phyloP scores from a whole-genome alignment of 495 filamentous ascomycete genomes.

The Aspergillus sclerotioniger region DNA sequence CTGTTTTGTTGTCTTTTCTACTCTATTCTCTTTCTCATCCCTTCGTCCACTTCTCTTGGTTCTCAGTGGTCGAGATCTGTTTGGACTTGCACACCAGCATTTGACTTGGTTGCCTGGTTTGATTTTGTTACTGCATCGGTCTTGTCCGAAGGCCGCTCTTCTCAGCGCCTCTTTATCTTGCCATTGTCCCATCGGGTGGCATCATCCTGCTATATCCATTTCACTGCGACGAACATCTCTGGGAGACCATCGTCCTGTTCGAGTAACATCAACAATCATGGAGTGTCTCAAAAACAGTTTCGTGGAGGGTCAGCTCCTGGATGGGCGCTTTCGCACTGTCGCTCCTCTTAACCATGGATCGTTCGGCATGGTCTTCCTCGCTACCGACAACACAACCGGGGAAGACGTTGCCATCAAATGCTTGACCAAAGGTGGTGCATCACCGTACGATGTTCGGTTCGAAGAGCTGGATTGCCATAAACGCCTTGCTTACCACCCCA shows the following conservation, averaged over 20 bases:
- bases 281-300: slow-evolving; percentile 78
- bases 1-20: slow-evolving; percentile 42
- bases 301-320: slow-evolving; percentile 67
- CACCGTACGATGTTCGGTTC: slow-evolving; percentile 72
- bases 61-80: slow-evolving; percentile 28
- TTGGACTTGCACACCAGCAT: slow-evolving; percentile 32
- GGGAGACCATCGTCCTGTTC: slow-evolving; percentile 24
- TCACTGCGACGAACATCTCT: slow-evolving; percentile 28
- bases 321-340: slow-evolving; percentile 84
- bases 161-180: neutral
- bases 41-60: slow-evolving; percentile 16
- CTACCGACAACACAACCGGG: slow-evolving; percentile 70
- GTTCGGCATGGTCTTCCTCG: slow-evolving; percentile 96
- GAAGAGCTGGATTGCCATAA: slow-evolving; percentile 85
- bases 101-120: slow-evolving; percentile 41
- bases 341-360: slow-evolving; percentile 97
- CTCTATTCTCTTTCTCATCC: slow-evolving; percentile 17
- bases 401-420: slow-evolving; percentile 92
- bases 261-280: slow-evolving; percentile 49
- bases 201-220: neutral
- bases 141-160: slow-evolving; percentile 25
- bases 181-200: neutral
- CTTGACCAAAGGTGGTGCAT: slow-evolving; percentile 69
- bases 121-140: slow-evolving; percentile 42
- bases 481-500: slow-evolving; percentile 74